phyloP scores from a whole-genome alignment of 768 basidiomycete species.

The Phanerochaete carnosa region DNA sequence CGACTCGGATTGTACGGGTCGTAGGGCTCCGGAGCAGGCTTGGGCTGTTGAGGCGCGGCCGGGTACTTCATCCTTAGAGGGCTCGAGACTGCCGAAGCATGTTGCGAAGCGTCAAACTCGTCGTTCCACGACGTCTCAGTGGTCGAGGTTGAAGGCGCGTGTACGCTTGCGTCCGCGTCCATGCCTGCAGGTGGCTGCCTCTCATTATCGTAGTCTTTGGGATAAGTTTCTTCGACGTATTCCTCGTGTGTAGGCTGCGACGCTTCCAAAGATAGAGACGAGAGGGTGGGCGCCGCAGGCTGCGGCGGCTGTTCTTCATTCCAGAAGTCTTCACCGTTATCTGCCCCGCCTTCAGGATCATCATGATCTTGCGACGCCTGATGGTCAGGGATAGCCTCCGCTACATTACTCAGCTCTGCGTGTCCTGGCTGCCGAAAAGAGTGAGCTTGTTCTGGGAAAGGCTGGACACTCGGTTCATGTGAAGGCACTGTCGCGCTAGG shows the following conservation, averaged over 20 bases:
- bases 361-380: not conserved
- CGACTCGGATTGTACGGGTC: slow-evolving; percentile 9
- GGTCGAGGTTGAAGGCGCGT: not conserved
- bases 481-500: not conserved
- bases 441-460: not conserved
- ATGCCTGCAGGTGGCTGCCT: not conserved
- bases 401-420: not conserved
- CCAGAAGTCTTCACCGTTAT: not conserved
- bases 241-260: not conserved
- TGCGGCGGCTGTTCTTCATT: not conserved
- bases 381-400: not conserved
- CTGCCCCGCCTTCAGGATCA: not conserved
- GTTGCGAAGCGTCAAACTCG: not conserved
- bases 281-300: not conserved
- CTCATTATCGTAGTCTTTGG: no score
- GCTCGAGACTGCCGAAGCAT: not conserved
- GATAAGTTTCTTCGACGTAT: not conserved
- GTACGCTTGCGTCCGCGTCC: not conserved
- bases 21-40: not conserved
- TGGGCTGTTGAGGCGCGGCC: not conserved
- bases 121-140: not conserved
- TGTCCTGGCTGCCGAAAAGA: not conserved
- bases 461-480: not conserved
- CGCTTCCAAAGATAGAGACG: not conserved
- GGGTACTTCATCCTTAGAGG: not conserved